Evolutionary conservation across 176 grass and related monocot genomes (phyloP).

Genomic region (Coix lacrymajobi): DNA sequence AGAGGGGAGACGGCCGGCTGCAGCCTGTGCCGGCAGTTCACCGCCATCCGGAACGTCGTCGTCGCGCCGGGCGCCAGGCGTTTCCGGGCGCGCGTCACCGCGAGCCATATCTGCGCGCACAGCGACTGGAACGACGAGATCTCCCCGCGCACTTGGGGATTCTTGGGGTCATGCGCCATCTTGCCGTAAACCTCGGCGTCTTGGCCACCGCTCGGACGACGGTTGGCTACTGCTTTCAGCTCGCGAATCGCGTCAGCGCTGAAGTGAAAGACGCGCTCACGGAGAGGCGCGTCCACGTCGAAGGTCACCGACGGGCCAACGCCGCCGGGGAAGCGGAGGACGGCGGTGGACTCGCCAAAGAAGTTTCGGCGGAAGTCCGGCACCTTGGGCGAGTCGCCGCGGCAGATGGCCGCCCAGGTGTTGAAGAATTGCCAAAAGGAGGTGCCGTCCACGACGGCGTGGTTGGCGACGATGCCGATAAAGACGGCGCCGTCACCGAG

Average conservation of each 20-base stretch:
- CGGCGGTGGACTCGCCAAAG: conserved; percentile 73
- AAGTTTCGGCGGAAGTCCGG: conserved; percentile 73
- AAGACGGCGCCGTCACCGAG: conserved; percentile 76
- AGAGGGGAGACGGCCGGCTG: conserved; percentile 42
- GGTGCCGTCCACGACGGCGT: conserved; percentile 86
- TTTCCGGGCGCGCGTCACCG: conserved; percentile 67
- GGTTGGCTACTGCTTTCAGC: conserved; percentile 69
- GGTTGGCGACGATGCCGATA: conserved; percentile 73
- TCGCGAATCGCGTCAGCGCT: conserved; percentile 47
- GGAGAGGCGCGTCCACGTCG: conserved; percentile 59
- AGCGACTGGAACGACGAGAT: conserved; percentile 92
- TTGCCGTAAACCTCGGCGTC: conserved; percentile 78
- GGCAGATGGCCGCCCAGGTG: conserved; percentile 72
- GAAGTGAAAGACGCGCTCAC: conserved; percentile 84
- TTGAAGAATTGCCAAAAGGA: conserved; percentile 97
- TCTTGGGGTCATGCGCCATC: conserved; percentile 57
- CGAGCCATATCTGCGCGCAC: conserved; percentile 71
- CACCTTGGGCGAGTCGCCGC: conserved; percentile 45
- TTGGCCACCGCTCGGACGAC: neutral
- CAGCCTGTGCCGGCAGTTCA: conserved; percentile 89
- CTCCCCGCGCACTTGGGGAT: conserved; percentile 17
- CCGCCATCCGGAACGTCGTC: conserved; percentile 86
- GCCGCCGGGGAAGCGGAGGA: conserved; percentile 66
- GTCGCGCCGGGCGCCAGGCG: conserved; percentile 42
- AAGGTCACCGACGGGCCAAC: conserved; percentile 72